phyloP scores from a whole-genome alignment of 2,329 filamentous ascomycete species.

The Cordyceps fumosorosea region DNA sequence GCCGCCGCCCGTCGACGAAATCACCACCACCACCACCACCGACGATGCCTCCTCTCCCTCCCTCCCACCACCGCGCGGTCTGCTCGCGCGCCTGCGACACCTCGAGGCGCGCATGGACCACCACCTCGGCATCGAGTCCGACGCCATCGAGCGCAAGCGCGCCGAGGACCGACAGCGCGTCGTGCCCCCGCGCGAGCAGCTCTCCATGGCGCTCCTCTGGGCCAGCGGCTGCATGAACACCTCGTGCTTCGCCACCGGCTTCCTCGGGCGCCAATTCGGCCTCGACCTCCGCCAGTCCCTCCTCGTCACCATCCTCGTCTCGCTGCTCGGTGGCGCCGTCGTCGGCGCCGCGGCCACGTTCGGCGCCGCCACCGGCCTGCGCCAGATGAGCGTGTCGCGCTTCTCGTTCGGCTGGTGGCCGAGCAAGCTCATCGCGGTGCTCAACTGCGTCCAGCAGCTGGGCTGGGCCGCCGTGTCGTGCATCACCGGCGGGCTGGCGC shows the following conservation, averaged over 20 bases:
- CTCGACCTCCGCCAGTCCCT: conserved; percentile 38
- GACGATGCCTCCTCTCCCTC: too few species aligned
- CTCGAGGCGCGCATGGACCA: conserved; percentile 38
- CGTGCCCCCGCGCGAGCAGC: conserved; percentile 31
- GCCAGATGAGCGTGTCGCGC: conserved; percentile 43
- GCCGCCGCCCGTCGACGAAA: background rate
- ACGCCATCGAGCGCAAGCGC: conserved; percentile 38
- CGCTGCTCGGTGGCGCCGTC: conserved; percentile 29
- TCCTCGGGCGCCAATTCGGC: conserved; percentile 43
- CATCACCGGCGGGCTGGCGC: conserved; percentile 44
- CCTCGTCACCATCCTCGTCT: conserved; percentile 38
- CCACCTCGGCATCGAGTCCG: conserved; percentile 42
- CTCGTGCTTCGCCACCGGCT: conserved; percentile 44
- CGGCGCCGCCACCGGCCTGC: conserved; percentile 42
- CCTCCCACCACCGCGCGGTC: conserved; percentile 3
- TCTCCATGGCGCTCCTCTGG: conserved; percentile 47
- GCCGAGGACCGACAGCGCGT: conserved; percentile 31
- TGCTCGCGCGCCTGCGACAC: conserved; percentile 31
- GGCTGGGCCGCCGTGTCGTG: conserved; percentile 46
- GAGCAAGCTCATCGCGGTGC: conserved; percentile 40
- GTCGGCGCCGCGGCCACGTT: conserved; percentile 43
- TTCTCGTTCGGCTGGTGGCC: conserved; percentile 47
- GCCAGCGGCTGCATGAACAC: conserved; percentile 45
- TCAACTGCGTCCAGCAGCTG: conserved; percentile 32
- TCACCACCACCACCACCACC: too few species aligned